Evolutionary conservation across 2,329 filamentous ascomycete genomes (phyloP).

Genomic region (Emergomyces orientalis): DNA sequence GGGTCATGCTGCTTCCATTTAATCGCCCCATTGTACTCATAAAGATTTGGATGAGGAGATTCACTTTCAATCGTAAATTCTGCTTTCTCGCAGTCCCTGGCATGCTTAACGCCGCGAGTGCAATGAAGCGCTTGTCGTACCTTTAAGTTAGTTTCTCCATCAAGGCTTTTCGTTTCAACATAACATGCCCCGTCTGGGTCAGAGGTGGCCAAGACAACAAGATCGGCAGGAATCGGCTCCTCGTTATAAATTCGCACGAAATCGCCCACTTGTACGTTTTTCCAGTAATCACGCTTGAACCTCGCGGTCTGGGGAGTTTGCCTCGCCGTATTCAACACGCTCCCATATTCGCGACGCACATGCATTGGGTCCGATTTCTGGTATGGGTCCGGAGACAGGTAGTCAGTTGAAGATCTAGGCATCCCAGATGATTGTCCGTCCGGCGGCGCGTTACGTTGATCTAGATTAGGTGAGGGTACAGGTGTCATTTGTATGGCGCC

Average conservation of each 20-base stretch:
- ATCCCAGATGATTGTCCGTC: not conserved
- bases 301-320: slow-evolving; percentile 60
- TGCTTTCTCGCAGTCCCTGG: slow-evolving; percentile 80
- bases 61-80: slow-evolving; percentile 88
- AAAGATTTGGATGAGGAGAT: slow-evolving; percentile 82
- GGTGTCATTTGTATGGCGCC: slow-evolving; percentile 93
- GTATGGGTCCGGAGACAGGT: slow-evolving; percentile 4
- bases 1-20: slow-evolving; percentile 70
- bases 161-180: slow-evolving; percentile 95
- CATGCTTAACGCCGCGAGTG: slow-evolving; percentile 72
- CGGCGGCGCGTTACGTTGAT: not conserved
- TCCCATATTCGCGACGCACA: slow-evolving; percentile 48
- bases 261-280: slow-evolving; percentile 88
- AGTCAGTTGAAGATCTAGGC: not conserved
- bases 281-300: slow-evolving; percentile 93
- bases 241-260: slow-evolving; percentile 95
- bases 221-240: slow-evolving; percentile 87
- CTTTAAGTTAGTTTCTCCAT: slow-evolving; percentile 96
- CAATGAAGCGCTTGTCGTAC: slow-evolving; percentile 85
- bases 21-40: slow-evolving; percentile 85
- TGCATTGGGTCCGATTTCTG: slow-evolving; percentile 7
- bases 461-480: slow-evolving; percentile 65
- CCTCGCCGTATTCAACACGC: slow-evolving; percentile 62
- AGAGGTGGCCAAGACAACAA: slow-evolving; percentile 86
- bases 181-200: slow-evolving; percentile 93